A percentile compares a stretch with the other conserved stretches of the same genome.
Conservation (phyloP, 495 filamentous ascomycete species). For the Xylona heveae region DNA sequence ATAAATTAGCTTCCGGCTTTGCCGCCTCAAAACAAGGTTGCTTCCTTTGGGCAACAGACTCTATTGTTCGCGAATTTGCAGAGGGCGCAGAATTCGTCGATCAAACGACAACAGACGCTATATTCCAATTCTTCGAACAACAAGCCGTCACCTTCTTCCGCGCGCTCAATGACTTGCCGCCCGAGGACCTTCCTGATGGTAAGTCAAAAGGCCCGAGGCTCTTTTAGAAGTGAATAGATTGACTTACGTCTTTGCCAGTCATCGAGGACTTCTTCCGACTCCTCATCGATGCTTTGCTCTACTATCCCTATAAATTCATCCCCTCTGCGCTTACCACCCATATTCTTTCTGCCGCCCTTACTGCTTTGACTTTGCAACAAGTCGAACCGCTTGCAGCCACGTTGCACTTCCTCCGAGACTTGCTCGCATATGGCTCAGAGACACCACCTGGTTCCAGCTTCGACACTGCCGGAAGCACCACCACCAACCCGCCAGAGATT, state of each 20-base stretch:
- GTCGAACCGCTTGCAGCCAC: conserved; percentile 76
- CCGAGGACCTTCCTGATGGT: conserved; percentile 76
- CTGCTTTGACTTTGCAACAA: conserved; percentile 70
- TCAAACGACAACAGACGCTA: conserved; percentile 57
- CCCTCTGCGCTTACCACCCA: conserved; percentile 52
- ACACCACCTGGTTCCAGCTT: conserved; percentile 55
- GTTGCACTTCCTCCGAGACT: conserved; percentile 82
- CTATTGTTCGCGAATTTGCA: conserved; percentile 86
- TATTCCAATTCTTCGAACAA: conserved; percentile 86
- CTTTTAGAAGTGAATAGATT: background rate
- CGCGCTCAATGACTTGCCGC: conserved; percentile 66
- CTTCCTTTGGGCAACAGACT: conserved; percentile 91
- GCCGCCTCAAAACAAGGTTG: conserved; percentile 74
- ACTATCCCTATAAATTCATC: conserved; percentile 68
- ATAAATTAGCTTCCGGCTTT: conserved; percentile 71
- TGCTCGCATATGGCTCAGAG: conserved; percentile 69
- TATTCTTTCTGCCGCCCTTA: conserved; percentile 70
- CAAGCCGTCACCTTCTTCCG: conserved; percentile 75
- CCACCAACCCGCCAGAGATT: conserved; percentile 19
- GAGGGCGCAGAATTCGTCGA: conserved; percentile 74
- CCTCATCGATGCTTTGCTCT: conserved; percentile 71
- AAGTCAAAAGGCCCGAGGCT: conserved; percentile 14
- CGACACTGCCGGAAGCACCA: conserved; percentile 20
- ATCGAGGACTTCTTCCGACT: conserved; percentile 98
- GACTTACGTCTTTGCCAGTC: conserved; percentile 24